A percentile compares a stretch with the other conserved stretches of the same genome.
These are phyloP conservation scores for Obba rivulosa DNA, from an alignment of 768 basidiomycete species.

Conservation along the genomic window DNA sequence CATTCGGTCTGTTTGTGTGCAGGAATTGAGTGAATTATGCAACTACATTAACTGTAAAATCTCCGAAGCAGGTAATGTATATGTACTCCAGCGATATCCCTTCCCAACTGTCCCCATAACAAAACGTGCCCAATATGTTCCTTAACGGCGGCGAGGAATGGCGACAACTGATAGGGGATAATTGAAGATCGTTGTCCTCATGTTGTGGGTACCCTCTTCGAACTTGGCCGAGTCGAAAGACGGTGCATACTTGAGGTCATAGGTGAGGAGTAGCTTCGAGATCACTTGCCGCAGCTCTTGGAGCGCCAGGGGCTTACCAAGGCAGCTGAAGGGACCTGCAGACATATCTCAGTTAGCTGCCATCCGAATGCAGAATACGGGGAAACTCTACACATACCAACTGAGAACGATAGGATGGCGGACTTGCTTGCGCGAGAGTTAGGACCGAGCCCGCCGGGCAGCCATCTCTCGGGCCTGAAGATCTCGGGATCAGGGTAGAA, in stretches of 20 bases:
- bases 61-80: no score
- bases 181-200: conserved; percentile 24
- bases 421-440: conserved; percentile 1
- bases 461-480: no score
- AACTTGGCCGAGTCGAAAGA: conserved; percentile 24
- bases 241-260: conserved; percentile 22
- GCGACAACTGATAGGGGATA: conserved; percentile 19
- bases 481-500: conserved; percentile 22
- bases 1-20: no score
- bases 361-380: neutral
- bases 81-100: no score
- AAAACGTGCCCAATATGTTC: no score
- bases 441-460: conserved; percentile 2
- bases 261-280: conserved; percentile 23
- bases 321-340: conserved; percentile 27
- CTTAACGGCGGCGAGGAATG: neutral
- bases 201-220: conserved; percentile 23
- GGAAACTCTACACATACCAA: conserved; percentile 5
- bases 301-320: conserved; percentile 26
- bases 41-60: no score
- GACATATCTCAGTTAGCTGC: no score
- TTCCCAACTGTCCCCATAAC: no score
- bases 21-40: no score
- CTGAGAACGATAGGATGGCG: conserved; percentile 15
- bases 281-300: conserved; percentile 25